phyloP scores from a whole-genome alignment of 129 eudicot species.

The Daucus carota region DH1_v3.0 NC_030387.2:1127001-1127500 shows the following conservation, averaged over 20 bases:
- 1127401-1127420: no score
- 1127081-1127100: background rate
- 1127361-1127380: background rate
- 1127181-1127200: background rate
- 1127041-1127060: background rate
- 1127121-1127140: background rate
- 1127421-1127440: no score
- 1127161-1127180: background rate
- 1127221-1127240: background rate
- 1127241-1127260: background rate
- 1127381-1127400: background rate
- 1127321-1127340: background rate
- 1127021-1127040: background rate
- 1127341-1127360: background rate
- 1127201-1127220: background rate
- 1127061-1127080: background rate
- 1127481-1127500: no score
- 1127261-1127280: background rate
- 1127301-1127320: slow-evolving; percentile 5
- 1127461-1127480: no score
- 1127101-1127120: background rate
- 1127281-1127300: slow-evolving; percentile 2
- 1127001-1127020: background rate
- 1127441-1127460: no score
- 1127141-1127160: background rate